These are phyloP conservation scores for Blastobotrys buckinghamii DNA, from an alignment of 1,139 yeast genomes.

Conservation along the genomic window DNA sequence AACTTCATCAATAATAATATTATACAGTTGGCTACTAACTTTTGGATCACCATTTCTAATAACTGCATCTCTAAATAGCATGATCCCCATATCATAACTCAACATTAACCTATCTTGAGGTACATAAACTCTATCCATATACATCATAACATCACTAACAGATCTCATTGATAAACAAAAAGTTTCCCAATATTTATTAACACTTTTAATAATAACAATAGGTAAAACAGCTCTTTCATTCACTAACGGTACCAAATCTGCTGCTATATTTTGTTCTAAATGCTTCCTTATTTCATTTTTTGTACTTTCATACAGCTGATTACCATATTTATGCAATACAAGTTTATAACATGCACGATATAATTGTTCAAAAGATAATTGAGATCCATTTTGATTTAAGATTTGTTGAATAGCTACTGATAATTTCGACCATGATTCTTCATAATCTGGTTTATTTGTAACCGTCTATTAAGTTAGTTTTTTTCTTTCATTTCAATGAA, in stretches of 20 bases:
- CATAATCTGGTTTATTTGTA: conserved; percentile 46
- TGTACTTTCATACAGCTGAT: conserved; percentile 60
- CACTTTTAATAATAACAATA: conserved; percentile 38
- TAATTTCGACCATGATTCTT: conserved; percentile 63
- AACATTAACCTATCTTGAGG: conserved; percentile 62
- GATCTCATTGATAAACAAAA: conserved; percentile 71
- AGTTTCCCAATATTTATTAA: conserved; percentile 52
- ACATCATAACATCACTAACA: conserved; percentile 83
- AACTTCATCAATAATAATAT: conserved; percentile 51
- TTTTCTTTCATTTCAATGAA: background rate
- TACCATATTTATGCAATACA: conserved; percentile 71
- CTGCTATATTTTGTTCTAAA: conserved; percentile 35
- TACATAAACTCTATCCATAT: conserved; percentile 77
- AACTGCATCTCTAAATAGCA: conserved; percentile 46
- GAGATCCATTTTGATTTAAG: conserved; percentile 65
- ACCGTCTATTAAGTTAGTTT: conserved; percentile 5
- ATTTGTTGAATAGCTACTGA: conserved; percentile 75
- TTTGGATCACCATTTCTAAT: conserved; percentile 40
- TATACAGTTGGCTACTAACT: conserved; percentile 47
- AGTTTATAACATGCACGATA: conserved; percentile 77
- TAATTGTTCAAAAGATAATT: conserved; percentile 75
- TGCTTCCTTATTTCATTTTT: conserved; percentile 46
- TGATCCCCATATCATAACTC: conserved; percentile 71
- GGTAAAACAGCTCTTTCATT: conserved; percentile 5
- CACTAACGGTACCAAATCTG: conserved; percentile 20